Conservation (phyloP, 192 early-diverging fungal genomes). For the Kappamyces sp. region DNA sequence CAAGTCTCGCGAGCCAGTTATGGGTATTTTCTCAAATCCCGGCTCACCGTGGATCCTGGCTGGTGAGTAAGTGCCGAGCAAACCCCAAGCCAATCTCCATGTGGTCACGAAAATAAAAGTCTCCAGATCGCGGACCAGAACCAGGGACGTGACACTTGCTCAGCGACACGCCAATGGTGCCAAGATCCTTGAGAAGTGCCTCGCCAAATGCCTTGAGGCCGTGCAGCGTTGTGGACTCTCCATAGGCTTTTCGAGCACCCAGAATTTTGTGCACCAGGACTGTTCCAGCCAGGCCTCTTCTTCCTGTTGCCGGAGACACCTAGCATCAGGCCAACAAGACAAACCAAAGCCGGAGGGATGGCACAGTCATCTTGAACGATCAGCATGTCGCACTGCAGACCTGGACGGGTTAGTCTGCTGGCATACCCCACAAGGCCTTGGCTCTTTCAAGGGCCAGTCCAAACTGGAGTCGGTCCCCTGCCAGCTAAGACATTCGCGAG, state of each 20-base stretch:
- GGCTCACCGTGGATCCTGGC: conserved; percentile 85
- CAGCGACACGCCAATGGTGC: conserved; percentile 73
- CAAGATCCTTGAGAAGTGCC: no score
- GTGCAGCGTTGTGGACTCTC: conserved; percentile 50
- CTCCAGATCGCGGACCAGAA: conserved; percentile 33
- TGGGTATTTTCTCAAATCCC: conserved; percentile 36
- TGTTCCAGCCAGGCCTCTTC: conserved; percentile 74
- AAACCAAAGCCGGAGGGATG: conserved; percentile 58
- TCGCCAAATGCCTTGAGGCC: conserved; percentile 49
- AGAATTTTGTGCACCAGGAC: conserved; percentile 71
- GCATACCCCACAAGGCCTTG: no score
- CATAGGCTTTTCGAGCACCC: conserved; percentile 62
- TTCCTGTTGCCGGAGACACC: conserved; percentile 37
- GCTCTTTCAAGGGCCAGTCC: conserved; percentile 67
- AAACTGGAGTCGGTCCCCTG: conserved; percentile 49
- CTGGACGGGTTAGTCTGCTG: no score
- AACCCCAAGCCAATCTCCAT: conserved; percentile 66
- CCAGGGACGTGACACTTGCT: conserved; percentile 72
- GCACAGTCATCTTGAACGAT: conserved; percentile 84
- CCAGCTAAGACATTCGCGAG: conserved; percentile 40
- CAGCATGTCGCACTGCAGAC: conserved; percentile 62
- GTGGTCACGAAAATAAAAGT: conserved; percentile 52
- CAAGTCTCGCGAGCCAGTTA: conserved; percentile 44
- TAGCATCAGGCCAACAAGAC: conserved; percentile 29
- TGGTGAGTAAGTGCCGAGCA: no score